Conservation (phyloP, 495 filamentous ascomycete genomes). For the Penicillium turbatum region DNA sequence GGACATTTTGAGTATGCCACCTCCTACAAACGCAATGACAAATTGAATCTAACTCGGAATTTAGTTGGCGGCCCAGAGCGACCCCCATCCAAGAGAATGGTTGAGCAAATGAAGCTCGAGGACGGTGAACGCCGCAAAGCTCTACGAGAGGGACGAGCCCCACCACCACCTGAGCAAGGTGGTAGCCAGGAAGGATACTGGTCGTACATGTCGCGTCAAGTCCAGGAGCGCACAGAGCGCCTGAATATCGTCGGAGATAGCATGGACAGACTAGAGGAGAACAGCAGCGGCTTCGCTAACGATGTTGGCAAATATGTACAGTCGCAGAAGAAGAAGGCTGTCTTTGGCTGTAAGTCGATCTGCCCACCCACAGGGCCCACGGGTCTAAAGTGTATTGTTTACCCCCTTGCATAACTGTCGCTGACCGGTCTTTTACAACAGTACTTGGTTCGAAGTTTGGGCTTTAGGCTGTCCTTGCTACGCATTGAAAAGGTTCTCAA, state of each 20-base stretch:
- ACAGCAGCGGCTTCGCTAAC: slow-evolving; percentile 73
- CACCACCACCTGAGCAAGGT: slow-evolving; percentile 16
- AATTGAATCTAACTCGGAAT: slow-evolving; percentile 7
- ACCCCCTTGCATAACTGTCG: slow-evolving; percentile 23
- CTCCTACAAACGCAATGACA: background rate
- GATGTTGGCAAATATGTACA: slow-evolving; percentile 83
- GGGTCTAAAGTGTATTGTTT: background rate
- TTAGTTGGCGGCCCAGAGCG: slow-evolving; percentile 78
- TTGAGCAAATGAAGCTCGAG: slow-evolving; percentile 58
- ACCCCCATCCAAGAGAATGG: slow-evolving; percentile 74
- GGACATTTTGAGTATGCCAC: slow-evolving; percentile 64
- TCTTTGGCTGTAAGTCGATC: slow-evolving; percentile 57
- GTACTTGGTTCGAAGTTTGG: slow-evolving; percentile 45
- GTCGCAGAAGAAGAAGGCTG: slow-evolving; percentile 76
- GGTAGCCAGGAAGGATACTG: slow-evolving; percentile 56
- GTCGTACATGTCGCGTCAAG: slow-evolving; percentile 70
- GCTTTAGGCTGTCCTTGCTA: slow-evolving; percentile 17
- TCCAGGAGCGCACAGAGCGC: slow-evolving; percentile 87
- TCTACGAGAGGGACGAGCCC: slow-evolving; percentile 31
- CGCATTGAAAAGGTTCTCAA: background rate
- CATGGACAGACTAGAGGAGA: slow-evolving; percentile 75
- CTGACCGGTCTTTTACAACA: slow-evolving; percentile 23
- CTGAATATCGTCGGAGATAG: slow-evolving; percentile 76
- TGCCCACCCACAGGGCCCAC: background rate
- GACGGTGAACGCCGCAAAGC: slow-evolving; percentile 54